Evolutionary conservation across 208 protist species (phyloP).

Genomic region (Naegleria lovaniensis): DNA sequence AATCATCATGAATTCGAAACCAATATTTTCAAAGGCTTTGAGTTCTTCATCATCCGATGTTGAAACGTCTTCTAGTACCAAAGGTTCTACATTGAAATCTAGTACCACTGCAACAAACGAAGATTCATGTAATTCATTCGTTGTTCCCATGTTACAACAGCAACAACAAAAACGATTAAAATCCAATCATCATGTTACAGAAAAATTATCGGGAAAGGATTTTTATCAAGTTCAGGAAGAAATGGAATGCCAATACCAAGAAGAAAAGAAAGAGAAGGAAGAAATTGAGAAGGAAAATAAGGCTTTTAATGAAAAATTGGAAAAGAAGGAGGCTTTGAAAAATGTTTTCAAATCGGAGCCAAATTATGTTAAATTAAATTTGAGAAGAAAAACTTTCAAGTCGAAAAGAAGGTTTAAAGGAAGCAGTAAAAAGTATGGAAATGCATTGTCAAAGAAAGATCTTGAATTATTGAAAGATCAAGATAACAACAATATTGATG

Average conservation of each 20-base stretch:
- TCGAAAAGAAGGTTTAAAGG: not conserved
- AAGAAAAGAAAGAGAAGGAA: not conserved
- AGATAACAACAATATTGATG: not conserved
- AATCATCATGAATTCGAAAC: not conserved
- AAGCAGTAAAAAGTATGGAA: not conserved
- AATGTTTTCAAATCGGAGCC: not conserved
- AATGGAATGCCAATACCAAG: not conserved
- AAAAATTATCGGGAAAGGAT: not conserved
- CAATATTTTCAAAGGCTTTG: too few relatives aligned
- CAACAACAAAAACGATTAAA: not conserved
- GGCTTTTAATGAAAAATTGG: not conserved
- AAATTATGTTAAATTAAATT: not conserved
- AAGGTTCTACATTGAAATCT: too few relatives aligned
- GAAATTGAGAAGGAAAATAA: not conserved
- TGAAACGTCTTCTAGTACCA: not conserved
- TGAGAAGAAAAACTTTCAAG: not conserved
- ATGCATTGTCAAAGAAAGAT: not conserved
- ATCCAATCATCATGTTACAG: not conserved
- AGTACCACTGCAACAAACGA: too few relatives aligned
- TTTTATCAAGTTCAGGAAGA: not conserved
- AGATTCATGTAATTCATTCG: not conserved
- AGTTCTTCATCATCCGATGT: not conserved
- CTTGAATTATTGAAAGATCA: not conserved
- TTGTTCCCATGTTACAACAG: not conserved
- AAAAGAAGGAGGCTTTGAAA: not conserved